Conservation (phyloP, 2,329 filamentous ascomycete genomes). For the Neurospora sp. region DNA sequence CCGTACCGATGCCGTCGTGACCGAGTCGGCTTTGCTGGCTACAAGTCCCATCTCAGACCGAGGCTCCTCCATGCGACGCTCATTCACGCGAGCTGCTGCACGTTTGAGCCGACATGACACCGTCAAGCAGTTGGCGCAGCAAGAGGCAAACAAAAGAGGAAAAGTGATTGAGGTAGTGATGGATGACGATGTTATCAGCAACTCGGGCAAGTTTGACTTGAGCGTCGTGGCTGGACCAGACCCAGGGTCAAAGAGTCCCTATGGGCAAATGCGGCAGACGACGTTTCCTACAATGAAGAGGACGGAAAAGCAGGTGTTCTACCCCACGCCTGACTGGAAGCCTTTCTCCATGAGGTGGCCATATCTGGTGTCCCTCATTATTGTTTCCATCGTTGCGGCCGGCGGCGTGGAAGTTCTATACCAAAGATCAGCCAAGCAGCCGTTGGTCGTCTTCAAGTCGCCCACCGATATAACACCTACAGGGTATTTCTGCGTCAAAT, state of each 20-base stretch:
- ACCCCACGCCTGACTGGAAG: slow-evolving; percentile 56
- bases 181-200: slow-evolving; percentile 23
- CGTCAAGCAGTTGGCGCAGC: slow-evolving; percentile 42
- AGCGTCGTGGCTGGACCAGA: slow-evolving; percentile 39
- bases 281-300: slow-evolving; percentile 28
- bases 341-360: slow-evolving; percentile 55
- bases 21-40: slow-evolving; percentile 39
- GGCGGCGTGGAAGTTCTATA: slow-evolving; percentile 45
- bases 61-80: slow-evolving; percentile 25
- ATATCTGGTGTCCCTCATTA: slow-evolving; percentile 43
- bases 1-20: slow-evolving; percentile 35
- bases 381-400: slow-evolving; percentile 43
- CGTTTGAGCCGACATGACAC: slow-evolving; percentile 25
- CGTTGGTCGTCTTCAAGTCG: slow-evolving; percentile 38
- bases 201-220: slow-evolving; percentile 34
- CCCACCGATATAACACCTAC: slow-evolving; percentile 40
- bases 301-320: slow-evolving; percentile 38
- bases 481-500: slow-evolving; percentile 53
- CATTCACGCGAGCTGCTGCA: slow-evolving; percentile 27
- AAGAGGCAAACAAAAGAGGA: slow-evolving; percentile 49
- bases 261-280: slow-evolving; percentile 23
- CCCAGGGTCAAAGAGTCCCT: slow-evolving; percentile 16
- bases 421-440: slow-evolving; percentile 33
- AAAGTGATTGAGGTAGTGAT: slow-evolving; percentile 50
- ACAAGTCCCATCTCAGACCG: slow-evolving; percentile 24